Evolutionary conservation across 2,329 filamentous ascomycete species (phyloP).

Genomic region (Phyllosticta citribraziliensis): DNA sequence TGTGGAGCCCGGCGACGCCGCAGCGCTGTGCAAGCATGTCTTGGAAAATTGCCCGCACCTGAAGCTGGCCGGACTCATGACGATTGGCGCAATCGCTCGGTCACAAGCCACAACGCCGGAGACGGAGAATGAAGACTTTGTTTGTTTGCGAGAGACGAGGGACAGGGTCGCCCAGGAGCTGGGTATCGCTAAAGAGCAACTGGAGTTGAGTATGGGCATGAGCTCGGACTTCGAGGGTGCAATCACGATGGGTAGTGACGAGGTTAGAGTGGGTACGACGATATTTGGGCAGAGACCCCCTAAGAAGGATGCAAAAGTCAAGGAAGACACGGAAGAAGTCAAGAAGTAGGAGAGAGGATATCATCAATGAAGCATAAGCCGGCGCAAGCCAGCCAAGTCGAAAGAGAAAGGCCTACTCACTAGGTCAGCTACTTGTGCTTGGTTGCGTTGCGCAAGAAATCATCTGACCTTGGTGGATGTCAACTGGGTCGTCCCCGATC

Average conservation of each 20-base stretch:
- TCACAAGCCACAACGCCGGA: constrained; percentile 61
- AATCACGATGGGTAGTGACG: constrained; percentile 69
- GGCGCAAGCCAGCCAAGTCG: neutral
- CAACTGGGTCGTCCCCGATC: neutral
- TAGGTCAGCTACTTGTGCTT: neutral
- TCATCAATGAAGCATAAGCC: neutral
- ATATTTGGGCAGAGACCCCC: constrained; percentile 81
- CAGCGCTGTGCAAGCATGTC: constrained; percentile 60
- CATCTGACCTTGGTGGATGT: neutral
- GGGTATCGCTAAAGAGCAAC: constrained; percentile 41
- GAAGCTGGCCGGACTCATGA: constrained; percentile 79
- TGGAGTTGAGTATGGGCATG: constrained; percentile 98
- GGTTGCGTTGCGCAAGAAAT: neutral
- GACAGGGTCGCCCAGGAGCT: constrained; percentile 59
- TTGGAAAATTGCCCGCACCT: constrained; percentile 62
- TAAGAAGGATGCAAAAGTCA: constrained; percentile 68
- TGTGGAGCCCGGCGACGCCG: constrained; percentile 55
- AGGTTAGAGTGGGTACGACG: constrained; percentile 86
- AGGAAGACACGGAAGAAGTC: constrained; percentile 14
- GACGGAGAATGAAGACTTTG: constrained; percentile 87
- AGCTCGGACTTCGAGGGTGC: constrained; percentile 92
- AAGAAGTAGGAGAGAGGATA: constrained; percentile 3
- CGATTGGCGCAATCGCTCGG: constrained; percentile 87
- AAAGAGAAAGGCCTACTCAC: neutral
- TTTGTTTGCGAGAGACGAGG: constrained; percentile 55